Percentiles rank a stretch among this genome's conserved stretches.
These are phyloP conservation scores for Tetrahymena elliotti DNA, from an alignment of 73 alveolate genomes.

Conservation along the genomic window DNA sequence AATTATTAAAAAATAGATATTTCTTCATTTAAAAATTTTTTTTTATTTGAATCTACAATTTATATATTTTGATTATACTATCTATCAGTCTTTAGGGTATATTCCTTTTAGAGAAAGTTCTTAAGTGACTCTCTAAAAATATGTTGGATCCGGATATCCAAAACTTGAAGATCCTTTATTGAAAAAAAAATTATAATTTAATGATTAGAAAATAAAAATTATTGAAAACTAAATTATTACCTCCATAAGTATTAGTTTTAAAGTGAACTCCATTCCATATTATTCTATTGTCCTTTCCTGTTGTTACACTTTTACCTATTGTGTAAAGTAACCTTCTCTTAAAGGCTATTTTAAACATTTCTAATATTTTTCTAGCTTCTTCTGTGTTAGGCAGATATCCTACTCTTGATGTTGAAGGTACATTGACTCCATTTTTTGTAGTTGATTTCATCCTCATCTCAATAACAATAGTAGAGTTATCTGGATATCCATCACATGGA, in stretches of 20 bases:
- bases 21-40: too few species aligned
- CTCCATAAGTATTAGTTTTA: conserved; percentile 82
- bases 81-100: conserved; percentile 8
- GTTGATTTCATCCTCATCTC: conserved; percentile 10
- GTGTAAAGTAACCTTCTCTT: conserved; percentile 80
- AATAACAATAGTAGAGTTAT: not conserved
- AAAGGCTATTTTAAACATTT: conserved; percentile 73
- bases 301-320: conserved; percentile 92
- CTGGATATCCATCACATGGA: conserved; percentile 3
- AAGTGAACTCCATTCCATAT: conserved; percentile 96
- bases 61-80: too few species aligned
- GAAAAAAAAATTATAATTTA: not conserved
- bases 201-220: not conserved
- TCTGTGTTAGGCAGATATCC: conserved; percentile 20
- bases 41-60: too few species aligned
- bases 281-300: conserved; percentile 81
- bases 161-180: conserved; percentile 8
- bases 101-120: conserved; percentile 92
- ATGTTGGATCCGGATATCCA: conserved; percentile 97
- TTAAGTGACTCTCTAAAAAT: conserved; percentile 81
- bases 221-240: conserved; percentile 42
- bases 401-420: conserved; percentile 18
- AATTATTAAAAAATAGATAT: too few species aligned
- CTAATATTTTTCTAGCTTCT: conserved; percentile 56
- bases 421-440: not conserved